Base-by-base conservation (phyloP, 495 filamentous ascomycete species). In the Cetradonia linearis region DNA sequence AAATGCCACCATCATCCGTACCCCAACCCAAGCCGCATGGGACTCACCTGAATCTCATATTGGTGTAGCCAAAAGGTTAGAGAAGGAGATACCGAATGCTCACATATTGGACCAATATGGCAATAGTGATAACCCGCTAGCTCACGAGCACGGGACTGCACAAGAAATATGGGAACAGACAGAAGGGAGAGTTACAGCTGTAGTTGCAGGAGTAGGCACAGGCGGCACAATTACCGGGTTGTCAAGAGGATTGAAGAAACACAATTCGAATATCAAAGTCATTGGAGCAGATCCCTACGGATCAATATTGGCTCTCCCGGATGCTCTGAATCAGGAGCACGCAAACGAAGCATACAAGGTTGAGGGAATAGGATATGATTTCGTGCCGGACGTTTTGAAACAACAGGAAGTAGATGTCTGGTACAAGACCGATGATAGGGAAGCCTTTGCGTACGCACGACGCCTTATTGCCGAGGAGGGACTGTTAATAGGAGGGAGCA, bases 361-460 rank as follows among this genome's bases (percentile, higher is more conserved):
- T 0, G 93, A 99, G 75, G 93, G 93, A 25, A 97, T 99, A 68
- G 93, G 93, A 27, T 99, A 99, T 69, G 93, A 99, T 69, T 99
- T 99, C 68, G 87, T 97, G 56, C 93, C 93, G 6, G 86, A 96
- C 40, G 93, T 99, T 1, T 79, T 99, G 28, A 86, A 95, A 66
- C 88, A 85, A 62, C 70, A 83, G 10, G 70, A 78, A 27, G 87
- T 99, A n/a, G 85, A 95, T 70, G 85, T 85, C 65, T 99, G 93
- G 93, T 95, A 96, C 72, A 99, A 99, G 79, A 97, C 93, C 3
- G 88, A 88, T 42, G 93, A 99, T 64, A 83, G 81, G 60, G 91
- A 95, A 67, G 90, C 89, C 25, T 99, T 99, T 72, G 76, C 83
- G 60, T 92, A 88, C 69, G 88, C 93, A 11, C 82, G 93, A 25